phyloP scores from a whole-genome alignment of 208 protist genomes.

The Leishmania major region DNA sequence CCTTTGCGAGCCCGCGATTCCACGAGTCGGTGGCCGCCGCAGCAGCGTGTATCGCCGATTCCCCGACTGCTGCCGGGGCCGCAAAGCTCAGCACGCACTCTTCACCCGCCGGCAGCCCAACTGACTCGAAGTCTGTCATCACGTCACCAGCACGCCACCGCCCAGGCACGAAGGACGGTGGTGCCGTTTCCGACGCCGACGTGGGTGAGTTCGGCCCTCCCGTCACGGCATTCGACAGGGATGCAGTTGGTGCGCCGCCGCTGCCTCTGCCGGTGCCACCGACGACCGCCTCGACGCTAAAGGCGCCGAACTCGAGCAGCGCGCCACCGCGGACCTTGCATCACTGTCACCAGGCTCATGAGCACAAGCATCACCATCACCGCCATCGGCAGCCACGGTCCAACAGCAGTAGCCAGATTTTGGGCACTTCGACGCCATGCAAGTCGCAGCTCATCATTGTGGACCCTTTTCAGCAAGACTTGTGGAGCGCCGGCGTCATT shows the following conservation, averaged over 20 bases:
- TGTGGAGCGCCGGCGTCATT: constrained; percentile 92
- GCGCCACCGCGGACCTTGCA: not conserved
- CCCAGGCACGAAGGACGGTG: not conserved
- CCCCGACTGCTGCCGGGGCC: not conserved
- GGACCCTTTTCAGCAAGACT: constrained; percentile 87
- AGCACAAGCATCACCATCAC: not conserved
- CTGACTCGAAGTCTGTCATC: not conserved
- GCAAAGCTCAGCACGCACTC: constrained; percentile 5
- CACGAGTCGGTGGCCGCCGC: not conserved
- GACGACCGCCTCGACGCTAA: not conserved
- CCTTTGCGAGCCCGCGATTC: constrained; percentile 17
- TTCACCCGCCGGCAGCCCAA: not conserved
- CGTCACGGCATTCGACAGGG: not conserved
- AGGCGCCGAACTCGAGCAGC: not conserved
- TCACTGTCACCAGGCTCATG: not conserved
- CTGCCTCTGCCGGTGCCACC: not conserved
- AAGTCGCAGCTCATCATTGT: constrained; percentile 41
- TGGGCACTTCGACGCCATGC: not conserved
- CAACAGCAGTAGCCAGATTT: not conserved
- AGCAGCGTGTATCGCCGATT: not conserved
- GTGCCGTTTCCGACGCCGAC: not conserved
- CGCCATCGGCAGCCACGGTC: not conserved
- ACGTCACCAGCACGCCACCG: not conserved
- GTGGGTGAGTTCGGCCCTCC: not conserved
- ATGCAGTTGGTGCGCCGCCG: not conserved